Base-by-base conservation (phyloP, 2,329 filamentous ascomycete genomes). In the Nectriaceae sp. region DNA sequence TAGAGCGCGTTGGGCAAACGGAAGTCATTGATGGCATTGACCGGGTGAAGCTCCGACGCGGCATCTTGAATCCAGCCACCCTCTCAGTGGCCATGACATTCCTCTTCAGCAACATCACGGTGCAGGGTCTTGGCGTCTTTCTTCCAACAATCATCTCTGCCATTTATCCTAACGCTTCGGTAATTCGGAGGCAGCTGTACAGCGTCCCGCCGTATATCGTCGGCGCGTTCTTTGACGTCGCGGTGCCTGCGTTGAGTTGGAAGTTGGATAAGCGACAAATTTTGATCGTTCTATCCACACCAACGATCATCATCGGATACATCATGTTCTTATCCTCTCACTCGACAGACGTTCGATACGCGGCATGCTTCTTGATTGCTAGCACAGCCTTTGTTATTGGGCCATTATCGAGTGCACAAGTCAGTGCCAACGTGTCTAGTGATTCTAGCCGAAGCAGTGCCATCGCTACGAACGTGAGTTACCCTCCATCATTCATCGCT, bases 71-170 rank as follows among this genome's bases (percentile, higher is more conserved):
- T 55, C 87, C 87, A 0, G 76, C 87, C 8, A 67, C 65, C 3
- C 47, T 72, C 3, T 49, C 67, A 1, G 85, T 78, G 0, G 65
- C 80, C 0, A 66, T 82, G 53, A 78, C 86, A 53, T 86, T 87
- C 68, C 67, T 87, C 1, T 75, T 87, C 48, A 74, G 84, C 72
- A 87, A 85, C 66, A 82, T 90, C 63, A 89, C 86, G 0, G 86
- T 89, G 1, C 84, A 89, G 61, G 86, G 86, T 4, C 73, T 89
- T 2, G 82, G 82, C 3, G 88, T 89, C 74, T 90, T 90, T 69
- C 70, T 80, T 0, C 87, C 87, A 0, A 89, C 85, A 0, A 89
- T 90, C 52, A 83, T 90, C 36, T 68, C 70, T 37, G 87, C 80
- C 5, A 88, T 90, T 56, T 89, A 89, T 59, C 82, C 83, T 0